A percentile compares a stretch with the other conserved stretches of the same genome.
Conservation (phyloP, 2,329 filamentous ascomycete species). For the Colletotrichum eleusines region DNA sequence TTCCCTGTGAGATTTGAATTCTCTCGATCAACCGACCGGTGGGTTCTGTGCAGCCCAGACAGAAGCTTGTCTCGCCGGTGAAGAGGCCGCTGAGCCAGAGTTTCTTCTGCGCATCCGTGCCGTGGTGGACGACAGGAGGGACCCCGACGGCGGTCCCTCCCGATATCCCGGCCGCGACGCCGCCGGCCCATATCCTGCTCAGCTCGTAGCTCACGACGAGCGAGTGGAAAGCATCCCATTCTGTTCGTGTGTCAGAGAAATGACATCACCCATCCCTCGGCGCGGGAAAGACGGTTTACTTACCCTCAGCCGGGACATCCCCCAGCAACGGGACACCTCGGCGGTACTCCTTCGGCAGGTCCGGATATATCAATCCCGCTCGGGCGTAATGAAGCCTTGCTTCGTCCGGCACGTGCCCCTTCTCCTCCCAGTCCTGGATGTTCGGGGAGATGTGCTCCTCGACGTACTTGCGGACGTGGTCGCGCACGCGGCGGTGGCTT, state of each 20-base stretch:
- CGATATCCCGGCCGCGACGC: slow-evolving; percentile 68
- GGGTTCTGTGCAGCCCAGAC: slow-evolving; percentile 74
- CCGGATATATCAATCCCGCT: slow-evolving; percentile 53
- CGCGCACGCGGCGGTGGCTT: slow-evolving; percentile 68
- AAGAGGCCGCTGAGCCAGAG: slow-evolving; percentile 71
- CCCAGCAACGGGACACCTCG: neutral
- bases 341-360: slow-evolving; percentile 52
- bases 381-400: slow-evolving; percentile 53
- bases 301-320: neutral
- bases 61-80: slow-evolving; percentile 69
- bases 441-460: slow-evolving; percentile 68
- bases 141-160: slow-evolving; percentile 72
- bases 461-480: slow-evolving; percentile 68
- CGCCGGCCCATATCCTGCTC: slow-evolving; percentile 62
- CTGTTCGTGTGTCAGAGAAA: slow-evolving; percentile 54
- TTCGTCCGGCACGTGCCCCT: slow-evolving; percentile 61
- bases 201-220: slow-evolving; percentile 68
- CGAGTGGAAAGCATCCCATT: slow-evolving; percentile 69
- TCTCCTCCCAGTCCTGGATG: slow-evolving; percentile 73
- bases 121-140: slow-evolving; percentile 72
- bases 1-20: too few species aligned
- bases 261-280: too few species aligned
- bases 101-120: slow-evolving; percentile 69
- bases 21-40: slow-evolving; percentile 59
- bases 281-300: slow-evolving; percentile 44